Percentiles rank a stretch among this genome's conserved stretches.
Evolutionary conservation across 306 rosid species (phyloP).

Genomic region (Gastrolobium bilobum): DNA sequence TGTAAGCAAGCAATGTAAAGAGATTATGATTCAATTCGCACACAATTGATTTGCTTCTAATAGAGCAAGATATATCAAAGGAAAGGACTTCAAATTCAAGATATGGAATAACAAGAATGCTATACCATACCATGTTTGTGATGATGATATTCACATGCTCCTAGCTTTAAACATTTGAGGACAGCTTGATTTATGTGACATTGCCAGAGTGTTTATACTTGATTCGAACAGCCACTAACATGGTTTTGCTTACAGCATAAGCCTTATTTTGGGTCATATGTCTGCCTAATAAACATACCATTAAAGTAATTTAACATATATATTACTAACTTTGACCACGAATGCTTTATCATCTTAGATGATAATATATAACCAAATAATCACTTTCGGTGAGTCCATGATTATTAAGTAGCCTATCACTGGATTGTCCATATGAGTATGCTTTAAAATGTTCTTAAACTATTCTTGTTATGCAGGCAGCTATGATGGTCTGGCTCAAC

Average conservation of each 20-base stretch:
- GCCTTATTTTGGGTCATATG: constrained; percentile 58
- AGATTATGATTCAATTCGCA: constrained; percentile 37
- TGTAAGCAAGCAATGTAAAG: constrained; percentile 54
- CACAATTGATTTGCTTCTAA: constrained; percentile 36
- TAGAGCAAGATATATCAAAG: constrained; percentile 45
- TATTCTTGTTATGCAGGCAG: constrained; percentile 14
- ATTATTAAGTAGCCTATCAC: constrained; percentile 45
- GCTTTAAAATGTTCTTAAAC: constrained; percentile 45
- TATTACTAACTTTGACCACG: constrained; percentile 41
- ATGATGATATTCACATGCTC: constrained; percentile 67
- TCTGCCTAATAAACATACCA: constrained; percentile 51
- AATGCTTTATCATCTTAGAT: constrained; percentile 40
- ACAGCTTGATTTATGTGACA: constrained; percentile 53
- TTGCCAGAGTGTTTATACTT: constrained; percentile 68
- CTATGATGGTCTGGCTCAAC: constrained; percentile 6
- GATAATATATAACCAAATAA: constrained; percentile 56
- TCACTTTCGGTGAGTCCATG: constrained; percentile 56
- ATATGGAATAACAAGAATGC: constrained; percentile 43
- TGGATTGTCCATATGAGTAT: constrained; percentile 62
- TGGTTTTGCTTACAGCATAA: constrained; percentile 58
- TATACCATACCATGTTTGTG: constrained; percentile 65
- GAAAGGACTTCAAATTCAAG: constrained; percentile 36
- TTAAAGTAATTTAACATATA: constrained; percentile 49
- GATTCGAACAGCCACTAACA: constrained; percentile 47
- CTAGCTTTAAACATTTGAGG: constrained; percentile 52